Evolutionary conservation across 257 asterid genomes (phyloP).

Genomic region (Solanum chiquidenum): DNA sequence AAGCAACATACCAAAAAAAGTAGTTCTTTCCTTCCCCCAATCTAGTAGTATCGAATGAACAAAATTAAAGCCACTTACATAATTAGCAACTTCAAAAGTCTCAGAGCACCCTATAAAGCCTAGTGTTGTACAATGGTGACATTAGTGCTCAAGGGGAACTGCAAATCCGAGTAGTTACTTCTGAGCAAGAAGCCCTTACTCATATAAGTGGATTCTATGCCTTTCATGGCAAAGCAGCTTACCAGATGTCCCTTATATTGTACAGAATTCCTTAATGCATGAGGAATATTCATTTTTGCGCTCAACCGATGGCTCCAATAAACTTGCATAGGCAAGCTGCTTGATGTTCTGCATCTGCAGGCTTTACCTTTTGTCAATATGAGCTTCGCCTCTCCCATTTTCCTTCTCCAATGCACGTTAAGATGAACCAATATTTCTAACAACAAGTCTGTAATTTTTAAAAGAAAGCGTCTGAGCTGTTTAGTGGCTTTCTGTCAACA

Average conservation of each 20-base stretch:
- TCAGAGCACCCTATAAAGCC: not conserved
- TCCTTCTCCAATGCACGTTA: not conserved
- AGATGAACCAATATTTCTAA: not conserved
- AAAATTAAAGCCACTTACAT: not conserved
- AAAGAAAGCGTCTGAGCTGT: not conserved
- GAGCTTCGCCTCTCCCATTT: not conserved
- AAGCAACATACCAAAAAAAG: not conserved
- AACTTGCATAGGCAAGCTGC: not conserved
- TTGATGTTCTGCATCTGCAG: not conserved
- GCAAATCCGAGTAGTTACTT: not conserved
- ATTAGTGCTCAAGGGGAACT: not conserved
- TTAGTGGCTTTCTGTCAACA: not conserved
- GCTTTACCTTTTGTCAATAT: not conserved
- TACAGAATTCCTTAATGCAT: not conserved
- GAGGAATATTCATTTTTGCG: not conserved
- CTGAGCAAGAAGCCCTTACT: not conserved
- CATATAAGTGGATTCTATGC: not conserved
- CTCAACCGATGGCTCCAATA: not conserved
- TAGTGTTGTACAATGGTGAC: not conserved
- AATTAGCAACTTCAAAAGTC: not conserved
- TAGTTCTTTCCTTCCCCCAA: not conserved
- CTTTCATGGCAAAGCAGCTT: not conserved
- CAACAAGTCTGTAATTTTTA: not conserved
- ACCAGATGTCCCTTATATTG: not conserved
- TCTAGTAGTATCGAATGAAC: not conserved